Evolutionary conservation across 495 filamentous ascomycete species (phyloP), one percentile per base, ranked within the genome.

Genomic region (Podospora anserina): DNA sequence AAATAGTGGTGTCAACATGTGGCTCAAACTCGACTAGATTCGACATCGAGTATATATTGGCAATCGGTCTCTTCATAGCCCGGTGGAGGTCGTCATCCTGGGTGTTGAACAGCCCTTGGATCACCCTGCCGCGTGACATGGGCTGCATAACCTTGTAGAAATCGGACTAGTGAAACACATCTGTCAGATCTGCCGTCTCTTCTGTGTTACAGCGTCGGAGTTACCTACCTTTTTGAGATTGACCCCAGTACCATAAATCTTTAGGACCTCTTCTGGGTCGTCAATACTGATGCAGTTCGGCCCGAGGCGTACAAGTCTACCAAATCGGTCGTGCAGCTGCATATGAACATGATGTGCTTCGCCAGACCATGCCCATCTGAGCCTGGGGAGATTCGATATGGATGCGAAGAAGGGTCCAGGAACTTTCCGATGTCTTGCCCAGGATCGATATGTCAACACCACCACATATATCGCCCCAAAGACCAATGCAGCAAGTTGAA

Each of bases 281-380:
- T 76, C 74, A 7, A 87, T 72, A 20, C 79, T 83, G 26, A 87
- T 66, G 34, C 68, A 70, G 65, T 82, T 83, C 1, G 86, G 85
- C 1, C 85, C 85, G 49, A 86, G 65, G 2, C 84, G 82, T 15
- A 88, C 83, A 19, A 86, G 65, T 27, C 74, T 74, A 5, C 85
- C 85, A 72, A 85, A 82, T 57, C 75, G 72, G 20, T 72, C 32
- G 71, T 87, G 85, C 2, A 85, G 73, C 5, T 32, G 9, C n/a
- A 68, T 64, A 6, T 71, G 57, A 11, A 20, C 61, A 18, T 64
- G 13, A 23, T 68, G 69, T 11, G 56, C 20, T 30, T 18, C 13
- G 6, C 66, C 63, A 1, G 69, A 65, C 61, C 66, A 70, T 16
- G 63, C 55, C 69, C 69, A 71, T n/a, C 11, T 3, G 7, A 68